Percentiles rank a stretch among this genome's conserved stretches.
Evolutionary conservation across 1,284 basidiomycete genomes (phyloP).

Genomic region (Cryptococcus hybrid): DNA sequence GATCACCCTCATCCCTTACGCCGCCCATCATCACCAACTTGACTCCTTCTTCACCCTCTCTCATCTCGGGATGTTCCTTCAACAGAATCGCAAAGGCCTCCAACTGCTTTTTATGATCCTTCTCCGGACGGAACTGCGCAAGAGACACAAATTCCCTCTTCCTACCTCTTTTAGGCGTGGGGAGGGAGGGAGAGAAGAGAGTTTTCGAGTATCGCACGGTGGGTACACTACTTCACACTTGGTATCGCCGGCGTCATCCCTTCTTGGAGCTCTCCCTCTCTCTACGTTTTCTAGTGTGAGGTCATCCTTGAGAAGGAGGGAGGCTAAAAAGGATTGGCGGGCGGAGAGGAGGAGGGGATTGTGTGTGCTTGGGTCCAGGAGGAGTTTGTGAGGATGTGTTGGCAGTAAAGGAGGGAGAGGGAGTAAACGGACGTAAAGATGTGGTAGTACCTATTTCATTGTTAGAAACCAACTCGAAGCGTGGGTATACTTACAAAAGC

Average conservation of each 20-base stretch:
- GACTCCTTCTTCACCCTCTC: conserved; percentile 22
- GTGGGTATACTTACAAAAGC: conserved; percentile 59
- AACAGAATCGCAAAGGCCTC: conserved; percentile 66
- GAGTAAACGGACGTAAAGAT: conserved; percentile 83
- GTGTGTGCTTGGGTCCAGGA: conserved; percentile 88
- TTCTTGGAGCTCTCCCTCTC: conserved; percentile 17
- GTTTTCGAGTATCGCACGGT: conserved; percentile 77
- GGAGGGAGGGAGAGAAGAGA: conserved; percentile 57
- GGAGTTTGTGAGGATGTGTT: conserved; percentile 83
- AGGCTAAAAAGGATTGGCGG: conserved; percentile 22
- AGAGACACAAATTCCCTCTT: conserved; percentile 75
- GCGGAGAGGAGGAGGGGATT: conserved; percentile 58
- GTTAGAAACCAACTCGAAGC: background rate
- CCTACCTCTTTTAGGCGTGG: conserved; percentile 36
- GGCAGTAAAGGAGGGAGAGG: conserved; percentile 67
- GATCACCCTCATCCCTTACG: conserved; percentile 72
- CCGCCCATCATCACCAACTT: conserved; percentile 68
- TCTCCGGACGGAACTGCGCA: conserved; percentile 92
- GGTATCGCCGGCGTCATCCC: conserved; percentile 7
- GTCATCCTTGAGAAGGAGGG: conserved; percentile 39
- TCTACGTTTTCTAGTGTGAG: conserved; percentile 11
- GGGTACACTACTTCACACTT: conserved; percentile 70
- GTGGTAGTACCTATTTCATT: conserved; percentile 71
- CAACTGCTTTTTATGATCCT: conserved; percentile 85
- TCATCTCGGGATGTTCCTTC: conserved; percentile 59